Evolutionary conservation across 371 early-diverging fungal species (phyloP).

Genomic region (Mucor piriformis): DNA sequence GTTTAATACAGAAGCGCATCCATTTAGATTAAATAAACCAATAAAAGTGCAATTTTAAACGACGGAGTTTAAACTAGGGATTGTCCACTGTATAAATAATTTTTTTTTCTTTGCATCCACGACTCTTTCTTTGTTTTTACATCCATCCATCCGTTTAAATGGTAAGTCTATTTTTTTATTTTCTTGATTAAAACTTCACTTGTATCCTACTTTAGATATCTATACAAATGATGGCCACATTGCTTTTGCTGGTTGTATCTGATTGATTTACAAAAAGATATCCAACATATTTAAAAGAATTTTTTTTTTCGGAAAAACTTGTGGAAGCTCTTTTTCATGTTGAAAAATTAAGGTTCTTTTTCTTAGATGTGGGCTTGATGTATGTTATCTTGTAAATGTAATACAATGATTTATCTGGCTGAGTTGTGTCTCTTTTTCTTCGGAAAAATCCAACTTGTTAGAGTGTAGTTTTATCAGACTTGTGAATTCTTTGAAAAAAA

Average conservation of each 20-base stretch:
- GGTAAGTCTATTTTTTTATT: conserved; percentile 13
- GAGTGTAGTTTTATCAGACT: conserved; percentile 33
- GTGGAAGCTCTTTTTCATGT: background rate
- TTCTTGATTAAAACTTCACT: conserved; percentile 14
- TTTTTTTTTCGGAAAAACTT: background rate
- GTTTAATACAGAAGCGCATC: conserved; percentile 79
- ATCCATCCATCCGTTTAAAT: conserved; percentile 10
- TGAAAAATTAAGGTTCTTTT: background rate
- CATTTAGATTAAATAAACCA: conserved; percentile 49
- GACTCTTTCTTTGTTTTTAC: conserved; percentile 1
- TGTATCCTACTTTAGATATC: conserved; percentile 6
- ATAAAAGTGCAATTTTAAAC: conserved; percentile 38
- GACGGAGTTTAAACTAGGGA: no score
- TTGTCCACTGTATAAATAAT: no score
- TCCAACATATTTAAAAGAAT: no score
- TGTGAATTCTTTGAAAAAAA: conserved; percentile 24
- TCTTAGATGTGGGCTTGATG: conserved; percentile 8
- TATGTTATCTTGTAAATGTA: conserved; percentile 5
- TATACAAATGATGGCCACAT: background rate
- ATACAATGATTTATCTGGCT: conserved; percentile 17
- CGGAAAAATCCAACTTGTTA: conserved; percentile 22
- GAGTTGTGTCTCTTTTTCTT: conserved; percentile 21
- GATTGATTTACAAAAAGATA: no score
- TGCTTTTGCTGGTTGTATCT: conserved; percentile 1
- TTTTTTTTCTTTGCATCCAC: no score